Conservation (phyloP, 139 green algal genomes). For the Chlorella sp. region DNA sequence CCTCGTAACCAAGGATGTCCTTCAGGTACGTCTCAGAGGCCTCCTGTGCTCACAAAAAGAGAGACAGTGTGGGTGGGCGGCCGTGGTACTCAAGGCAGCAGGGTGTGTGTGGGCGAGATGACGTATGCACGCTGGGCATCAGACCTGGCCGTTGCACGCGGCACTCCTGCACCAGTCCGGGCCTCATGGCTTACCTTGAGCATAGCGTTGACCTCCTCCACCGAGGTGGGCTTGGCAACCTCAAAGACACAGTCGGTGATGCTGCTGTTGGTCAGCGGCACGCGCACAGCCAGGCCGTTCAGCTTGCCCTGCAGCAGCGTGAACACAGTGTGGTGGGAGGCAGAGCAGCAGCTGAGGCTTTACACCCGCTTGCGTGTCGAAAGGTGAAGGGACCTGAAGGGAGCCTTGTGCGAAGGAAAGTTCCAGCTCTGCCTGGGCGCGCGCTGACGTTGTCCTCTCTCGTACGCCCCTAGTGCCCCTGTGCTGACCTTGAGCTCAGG, state of each 20-base stretch:
- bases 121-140: no score
- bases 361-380: no score
- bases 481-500: slow-evolving; percentile 75
- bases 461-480: no score
- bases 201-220: slow-evolving; percentile 71
- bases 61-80: neutral
- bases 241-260: slow-evolving; percentile 62
- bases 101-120: neutral
- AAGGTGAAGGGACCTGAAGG: no score
- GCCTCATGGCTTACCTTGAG: slow-evolving; percentile 72
- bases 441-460: no score
- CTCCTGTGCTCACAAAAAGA: slow-evolving; percentile 42
- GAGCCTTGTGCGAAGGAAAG: no score
- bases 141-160: no score
- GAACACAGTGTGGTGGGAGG: neutral
- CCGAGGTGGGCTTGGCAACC: slow-evolving; percentile 52
- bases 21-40: slow-evolving; percentile 57
- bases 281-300: slow-evolving; percentile 78
- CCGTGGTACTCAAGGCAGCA: neutral
- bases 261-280: slow-evolving; percentile 79
- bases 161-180: no score
- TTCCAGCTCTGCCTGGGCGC: no score
- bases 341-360: no score
- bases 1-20: slow-evolving; percentile 73
- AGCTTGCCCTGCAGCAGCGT: slow-evolving; percentile 63